Evolutionary conservation across 768 basidiomycete species (phyloP).

Genomic region (Fistulinella prunicolor): DNA sequence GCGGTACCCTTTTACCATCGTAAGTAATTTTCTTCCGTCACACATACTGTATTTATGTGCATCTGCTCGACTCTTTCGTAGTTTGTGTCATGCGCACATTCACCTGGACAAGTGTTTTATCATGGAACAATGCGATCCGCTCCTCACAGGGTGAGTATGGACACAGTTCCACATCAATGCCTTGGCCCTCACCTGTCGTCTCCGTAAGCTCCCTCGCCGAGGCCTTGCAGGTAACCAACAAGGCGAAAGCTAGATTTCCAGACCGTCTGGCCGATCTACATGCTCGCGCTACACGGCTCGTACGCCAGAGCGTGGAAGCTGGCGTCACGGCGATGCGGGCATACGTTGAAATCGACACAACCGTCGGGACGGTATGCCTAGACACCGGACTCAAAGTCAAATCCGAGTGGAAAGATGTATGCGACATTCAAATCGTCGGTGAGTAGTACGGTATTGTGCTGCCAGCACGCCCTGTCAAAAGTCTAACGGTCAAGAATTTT

Average conservation of each 20-base stretch:
- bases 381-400: conserved; percentile 49
- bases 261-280: conserved; percentile 44
- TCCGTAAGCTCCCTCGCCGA: conserved; percentile 49
- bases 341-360: conserved; percentile 62
- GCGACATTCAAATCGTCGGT: conserved; percentile 61
- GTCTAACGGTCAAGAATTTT: conserved; percentile 42
- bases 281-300: conserved; percentile 49
- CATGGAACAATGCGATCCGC: conserved; percentile 49
- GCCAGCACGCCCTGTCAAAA: not conserved
- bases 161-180: not conserved
- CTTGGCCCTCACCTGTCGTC: not conserved
- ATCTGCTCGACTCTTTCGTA: conserved; percentile 10
- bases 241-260: conserved; percentile 50
- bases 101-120: conserved; percentile 72
- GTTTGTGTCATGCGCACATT: conserved; percentile 60
- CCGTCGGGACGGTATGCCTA: conserved; percentile 53
- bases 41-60: no score
- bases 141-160: conserved; percentile 47
- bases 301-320: conserved; percentile 54
- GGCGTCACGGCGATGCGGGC: conserved; percentile 68
- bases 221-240: conserved; percentile 50
- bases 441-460: conserved; percentile 1
- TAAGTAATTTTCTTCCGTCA: conserved; percentile 18
- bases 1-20: conserved; percentile 34
- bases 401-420: conserved; percentile 42